Base-by-base conservation (phyloP, 2,329 filamentous ascomycete genomes). In the Gnomoniopsis smithogilvyi region DNA sequence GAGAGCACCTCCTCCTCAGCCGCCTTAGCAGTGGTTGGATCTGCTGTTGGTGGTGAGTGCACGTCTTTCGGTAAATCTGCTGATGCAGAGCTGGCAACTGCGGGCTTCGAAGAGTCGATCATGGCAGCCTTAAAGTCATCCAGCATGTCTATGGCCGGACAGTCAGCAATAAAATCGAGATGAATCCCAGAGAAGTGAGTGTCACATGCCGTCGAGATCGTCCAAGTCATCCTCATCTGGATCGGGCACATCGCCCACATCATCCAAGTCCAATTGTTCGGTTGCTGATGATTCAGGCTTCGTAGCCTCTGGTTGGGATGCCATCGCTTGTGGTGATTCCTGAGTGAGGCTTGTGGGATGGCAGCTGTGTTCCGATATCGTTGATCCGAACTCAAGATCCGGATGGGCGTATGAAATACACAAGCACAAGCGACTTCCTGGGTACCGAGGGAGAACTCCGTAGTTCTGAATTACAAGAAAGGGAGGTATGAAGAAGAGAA, bases 221-320 rank as follows among this genome's bases (percentile, higher is more conserved):
- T 97, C 91, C 21, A 95, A 78, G 66, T 95, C 91, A 73, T 95
- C 95, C 74, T 96, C 93, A 65, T 98, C 94, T 7, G 93, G 94
- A 68, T 97, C 94, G 21, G 92, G 88, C 17, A 89, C 86, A 65
- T 89, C 83, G 22, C 82, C 83, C 22, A 72, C 67, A 17, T 69
- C 70, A 17, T 66, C 66, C 7, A 66, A 63, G 12, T 64, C 64
- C n/a, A 64, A 66, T 36, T 62, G 62, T 54, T 68, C 70, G 30
- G 63, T 46, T 57, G 62, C 66, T 30, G 62, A 54, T 33, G 64
- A 33, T 51, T 65, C 51, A 19, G 60, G 59, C 49, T 46, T 61
- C n/a, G n/a, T 15, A n/a, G 48, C 33, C 24, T 51, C 64, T 24
- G 63, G 49, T 19, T 60, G 58, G 12, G 66, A 62, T 46, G 61